Conservation (phyloP, 352 stramenopile genomes). For the Thraustochytrium sp. region DNA sequence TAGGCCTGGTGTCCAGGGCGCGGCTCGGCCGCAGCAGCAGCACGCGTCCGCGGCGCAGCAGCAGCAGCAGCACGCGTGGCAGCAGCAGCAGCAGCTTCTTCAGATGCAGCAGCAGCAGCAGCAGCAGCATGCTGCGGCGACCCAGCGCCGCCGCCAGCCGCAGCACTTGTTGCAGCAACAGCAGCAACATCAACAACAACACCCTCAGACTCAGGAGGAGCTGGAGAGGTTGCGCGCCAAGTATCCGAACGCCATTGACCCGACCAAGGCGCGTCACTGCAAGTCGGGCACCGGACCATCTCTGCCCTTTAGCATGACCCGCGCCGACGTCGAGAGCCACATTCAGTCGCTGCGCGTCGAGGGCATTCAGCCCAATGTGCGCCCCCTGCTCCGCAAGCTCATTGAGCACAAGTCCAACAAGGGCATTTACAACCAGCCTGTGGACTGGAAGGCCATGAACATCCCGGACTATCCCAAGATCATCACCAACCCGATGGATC, state of each 20-base stretch:
- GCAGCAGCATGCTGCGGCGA: background rate
- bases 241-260: conserved; percentile 11
- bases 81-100: background rate
- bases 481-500: conserved; percentile 67
- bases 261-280: conserved; percentile 13
- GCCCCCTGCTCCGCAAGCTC: conserved; percentile 71
- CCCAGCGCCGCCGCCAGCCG: background rate
- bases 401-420: conserved; percentile 60
- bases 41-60: background rate
- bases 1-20: no score
- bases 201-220: background rate
- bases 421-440: conserved; percentile 60
- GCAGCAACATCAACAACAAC: background rate
- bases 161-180: background rate
- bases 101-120: background rate
- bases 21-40: background rate
- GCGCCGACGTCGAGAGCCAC: conserved; percentile 72
- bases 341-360: conserved; percentile 75
- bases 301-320: conserved; percentile 58
- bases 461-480: conserved; percentile 98
- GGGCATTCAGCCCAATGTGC: conserved; percentile 69
- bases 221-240: background rate
- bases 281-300: conserved; percentile 37
- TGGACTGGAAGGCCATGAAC: conserved; percentile 90
- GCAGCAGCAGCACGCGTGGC: background rate